Evolutionary conservation across 768 basidiomycete species (phyloP), one percentile per base, ranked within the genome.

Genomic region (Flagelloscypha sp.): DNA sequence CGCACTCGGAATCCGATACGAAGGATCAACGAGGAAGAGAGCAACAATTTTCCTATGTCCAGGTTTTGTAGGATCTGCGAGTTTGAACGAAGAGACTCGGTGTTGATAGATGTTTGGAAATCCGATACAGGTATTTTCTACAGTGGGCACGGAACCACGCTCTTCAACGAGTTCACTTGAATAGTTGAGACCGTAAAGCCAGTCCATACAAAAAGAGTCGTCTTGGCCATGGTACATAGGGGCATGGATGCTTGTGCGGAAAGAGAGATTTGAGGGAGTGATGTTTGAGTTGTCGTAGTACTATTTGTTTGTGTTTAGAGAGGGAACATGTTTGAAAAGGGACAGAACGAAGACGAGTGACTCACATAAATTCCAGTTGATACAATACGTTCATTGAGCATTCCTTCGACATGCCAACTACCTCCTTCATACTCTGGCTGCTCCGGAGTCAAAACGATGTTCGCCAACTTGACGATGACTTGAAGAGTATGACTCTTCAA

Each of bases 31-130:
- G 31, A 65, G 55, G 46, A 61, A 60, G 35, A 64, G 45, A 6
- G 51, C 52, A 19, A 65, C 45, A 16, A 65, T 63, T 44, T 61
- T 66, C 20, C 61, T 52, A 34, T 58, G 50, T 5, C 63, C 64
- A 0, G 59, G 59, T 37, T 53, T 52, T 11, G 53, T 44, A 1
- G 38, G 35, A 38, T 65, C 58, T 10, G 27, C 33, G 18, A 63
- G 54, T 22, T 46, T 34, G 45, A 66, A 66, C 7, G 60, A 49
- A 18, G 48, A 48, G 18, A 64, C 57, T 18, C 46, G 49, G 42
- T 64, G 59, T 33, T 64, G 62, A 36, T 56, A 60, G 8, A 56
- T 40, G 42, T 63, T 62, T 13, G 59, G 62, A 43, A 62, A 64
- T 6, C 54, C 54, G 20, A 64, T 42, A 27, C 50, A 50, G 10